Base-by-base conservation (phyloP, 2,329 filamentous ascomycete genomes). In the Amylocarpus encephaloides region DNA sequence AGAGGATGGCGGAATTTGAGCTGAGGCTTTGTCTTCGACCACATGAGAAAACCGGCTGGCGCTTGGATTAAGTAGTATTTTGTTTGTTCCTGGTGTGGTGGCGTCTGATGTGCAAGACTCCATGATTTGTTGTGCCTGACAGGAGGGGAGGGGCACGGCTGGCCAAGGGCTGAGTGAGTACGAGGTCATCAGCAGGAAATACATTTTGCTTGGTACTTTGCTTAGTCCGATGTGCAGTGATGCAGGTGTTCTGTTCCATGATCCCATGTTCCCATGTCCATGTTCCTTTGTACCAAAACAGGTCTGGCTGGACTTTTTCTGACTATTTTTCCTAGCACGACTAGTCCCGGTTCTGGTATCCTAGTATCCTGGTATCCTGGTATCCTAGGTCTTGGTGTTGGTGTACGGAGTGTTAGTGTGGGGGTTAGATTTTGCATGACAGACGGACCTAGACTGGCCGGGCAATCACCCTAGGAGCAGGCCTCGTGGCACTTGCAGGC, bases 1-100 rank as follows among this genome's bases (percentile, higher is more conserved):
- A 11, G 26, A 5, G 9, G 41, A n/a, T 18, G 32, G 22, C 13
- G 5, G 30, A 15, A 15, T 9, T 16, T 19, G 18, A 45, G 15
- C 12, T 16, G 32, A 15, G 12, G 33, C 29, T 30, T 36, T 46
- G 15, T 7, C 13, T 32, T n/a, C 3, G 2, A 33, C 13, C 18
- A 18, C 34, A 29, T 38, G 18, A 18, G 5, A 38, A 36, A 16
- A 6, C 32, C 18, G 41, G 33, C 35, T 18, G 33, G 15, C n/a
- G 43, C 33, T 18, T 46, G 18, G 43, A 46, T 46, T 46, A 46
- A 46, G 33, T 46, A 46, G 32, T 46, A 38, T 26, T 46, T 38
- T 18, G 12, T 26, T 26, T 32, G 43, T 46, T 46, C 43, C 43
- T 46, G 43, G 22, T n/a, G 34, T 29, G 34, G 32, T 19, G 18